These are phyloP conservation scores for Pythium dissotocum DNA, from an alignment of 352 stramenopile species.

Conservation along the genomic window DNA sequence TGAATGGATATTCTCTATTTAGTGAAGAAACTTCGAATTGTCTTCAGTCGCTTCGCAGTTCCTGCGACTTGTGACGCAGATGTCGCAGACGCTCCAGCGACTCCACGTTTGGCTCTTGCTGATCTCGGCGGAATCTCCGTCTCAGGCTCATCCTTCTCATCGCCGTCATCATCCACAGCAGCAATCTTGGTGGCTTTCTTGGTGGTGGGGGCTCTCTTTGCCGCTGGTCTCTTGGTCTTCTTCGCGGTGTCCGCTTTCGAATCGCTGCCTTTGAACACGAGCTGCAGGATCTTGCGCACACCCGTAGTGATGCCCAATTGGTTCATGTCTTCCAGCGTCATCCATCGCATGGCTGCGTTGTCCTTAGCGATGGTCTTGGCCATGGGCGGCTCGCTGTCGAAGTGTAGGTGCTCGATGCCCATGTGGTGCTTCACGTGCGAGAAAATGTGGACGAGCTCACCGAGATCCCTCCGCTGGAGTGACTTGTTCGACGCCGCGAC, in stretches of 20 bases:
- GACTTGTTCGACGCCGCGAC: slow-evolving; percentile 25
- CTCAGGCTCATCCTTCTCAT: slow-evolving; percentile 4
- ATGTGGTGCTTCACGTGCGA: slow-evolving; percentile 91
- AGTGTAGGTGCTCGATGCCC: slow-evolving; percentile 84
- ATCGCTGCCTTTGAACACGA: slow-evolving; percentile 34
- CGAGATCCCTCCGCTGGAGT: slow-evolving; percentile 51
- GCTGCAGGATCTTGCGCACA: slow-evolving; percentile 84
- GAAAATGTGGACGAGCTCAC: slow-evolving; percentile 87
- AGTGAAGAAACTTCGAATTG: slow-evolving; percentile 66
- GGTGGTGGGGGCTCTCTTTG: slow-evolving; percentile 14
- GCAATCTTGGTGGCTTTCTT: slow-evolving; percentile 5
- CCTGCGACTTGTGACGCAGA: slow-evolving; percentile 43
- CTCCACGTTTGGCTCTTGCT: slow-evolving; percentile 13
- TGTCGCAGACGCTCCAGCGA: slow-evolving; percentile 5
- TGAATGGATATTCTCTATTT: slow-evolving; percentile 42
- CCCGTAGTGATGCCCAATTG: slow-evolving; percentile 85
- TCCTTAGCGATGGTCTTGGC: slow-evolving; percentile 10
- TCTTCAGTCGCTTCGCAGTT: slow-evolving; percentile 49
- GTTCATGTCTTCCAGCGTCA: slow-evolving; percentile 74
- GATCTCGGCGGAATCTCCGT: neutral
- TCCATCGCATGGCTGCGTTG: slow-evolving; percentile 50
- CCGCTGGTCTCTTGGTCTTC: slow-evolving; percentile 15
- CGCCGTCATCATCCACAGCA: neutral
- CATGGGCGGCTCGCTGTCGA: slow-evolving; percentile 31
- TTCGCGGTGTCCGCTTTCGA: slow-evolving; percentile 6